phyloP scores from a whole-genome alignment of 768 basidiomycete genomes.

The Hypholoma sublateritium region DNA sequence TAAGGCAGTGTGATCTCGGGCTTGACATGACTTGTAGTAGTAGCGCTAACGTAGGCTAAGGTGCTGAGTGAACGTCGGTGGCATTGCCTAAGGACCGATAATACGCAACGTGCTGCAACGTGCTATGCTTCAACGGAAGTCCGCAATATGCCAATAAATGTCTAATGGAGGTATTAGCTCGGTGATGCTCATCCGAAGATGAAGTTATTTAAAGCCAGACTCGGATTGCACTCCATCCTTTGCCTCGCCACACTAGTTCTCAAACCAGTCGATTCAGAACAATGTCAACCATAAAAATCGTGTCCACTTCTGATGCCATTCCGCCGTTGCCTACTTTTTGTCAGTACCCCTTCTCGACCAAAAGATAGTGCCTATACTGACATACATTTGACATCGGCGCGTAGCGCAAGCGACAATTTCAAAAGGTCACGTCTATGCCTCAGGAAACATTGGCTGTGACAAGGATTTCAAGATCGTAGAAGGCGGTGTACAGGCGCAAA shows the following conservation, averaged over 20 bases:
- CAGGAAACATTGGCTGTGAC: slow-evolving; percentile 38
- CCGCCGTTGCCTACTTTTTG: slow-evolving; percentile 38
- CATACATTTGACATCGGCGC: neutral
- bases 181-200: neutral
- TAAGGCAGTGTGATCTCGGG: too few relatives aligned
- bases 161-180: neutral
- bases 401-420: slow-evolving; percentile 41
- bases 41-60: too few relatives aligned
- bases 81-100: too few relatives aligned
- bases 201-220: neutral
- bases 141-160: too few relatives aligned
- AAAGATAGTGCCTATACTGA: too few relatives aligned
- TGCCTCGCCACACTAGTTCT: too few relatives aligned
- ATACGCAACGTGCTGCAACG: too few relatives aligned
- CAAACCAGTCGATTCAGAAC: neutral
- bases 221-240: too few relatives aligned
- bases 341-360: slow-evolving; percentile 12
- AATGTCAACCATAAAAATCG: slow-evolving; percentile 20
- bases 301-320: slow-evolving; percentile 30
- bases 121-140: too few relatives aligned
- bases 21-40: too few relatives aligned
- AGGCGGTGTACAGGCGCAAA: slow-evolving; percentile 35
- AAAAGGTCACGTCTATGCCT: slow-evolving; percentile 33
- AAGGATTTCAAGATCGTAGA: slow-evolving; percentile 32
- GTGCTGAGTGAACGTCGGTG: too few relatives aligned